Base-by-base conservation (phyloP, 2,329 filamentous ascomycete species). In the Stagonosporopsis vannaccii region DNA sequence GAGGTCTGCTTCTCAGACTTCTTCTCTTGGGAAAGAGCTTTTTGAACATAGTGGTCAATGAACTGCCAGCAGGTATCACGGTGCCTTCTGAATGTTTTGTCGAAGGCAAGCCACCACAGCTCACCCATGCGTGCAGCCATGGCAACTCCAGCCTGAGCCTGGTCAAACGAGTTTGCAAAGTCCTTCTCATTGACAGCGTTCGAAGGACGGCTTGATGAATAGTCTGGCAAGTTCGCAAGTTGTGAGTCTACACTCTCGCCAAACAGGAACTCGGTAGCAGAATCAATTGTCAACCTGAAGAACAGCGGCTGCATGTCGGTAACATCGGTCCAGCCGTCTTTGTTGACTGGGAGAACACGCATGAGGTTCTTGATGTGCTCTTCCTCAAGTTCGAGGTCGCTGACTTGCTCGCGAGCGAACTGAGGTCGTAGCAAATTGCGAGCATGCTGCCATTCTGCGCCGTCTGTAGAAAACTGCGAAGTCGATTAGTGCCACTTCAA, bases 221-320 rank as follows among this genome's bases (percentile, higher is more conserved):
- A 66, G 13, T 57, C 63, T 1, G 68, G 61, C 1, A 72, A 51
- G 15, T 40, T 41, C 2, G 64, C 44, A 20, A 71, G 62, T 45
- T 72, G 71, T 4, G 67, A 68, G 33, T 72, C 63, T 12, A 72
- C 67, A 23, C 71, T 70, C 52, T 72, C 65, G 8, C 76, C 75
- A 32, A 77, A 78, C 7, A 77, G 62, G n/a, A 77, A 69, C 25
- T 72, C 67, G 0, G 71, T 77, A 1, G 75, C 71, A 0, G 73
- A 74, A 30, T 78, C 74, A 13, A 78, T 60, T 1, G 75, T 79
- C 26, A 77, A 59, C 25, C 70, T 65, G 58, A 78, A 77, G 52
- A 80, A 79, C 0, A 78, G 61, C 0, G 75, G 72, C 51, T 77
- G 68, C 0, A 80, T 55, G 56, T 79, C 71, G 4, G 63, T 66